These are phyloP conservation scores for Drechslerella dactyloides DNA, from an alignment of 2,329 filamentous ascomycete genomes.

Conservation along the genomic window DNA sequence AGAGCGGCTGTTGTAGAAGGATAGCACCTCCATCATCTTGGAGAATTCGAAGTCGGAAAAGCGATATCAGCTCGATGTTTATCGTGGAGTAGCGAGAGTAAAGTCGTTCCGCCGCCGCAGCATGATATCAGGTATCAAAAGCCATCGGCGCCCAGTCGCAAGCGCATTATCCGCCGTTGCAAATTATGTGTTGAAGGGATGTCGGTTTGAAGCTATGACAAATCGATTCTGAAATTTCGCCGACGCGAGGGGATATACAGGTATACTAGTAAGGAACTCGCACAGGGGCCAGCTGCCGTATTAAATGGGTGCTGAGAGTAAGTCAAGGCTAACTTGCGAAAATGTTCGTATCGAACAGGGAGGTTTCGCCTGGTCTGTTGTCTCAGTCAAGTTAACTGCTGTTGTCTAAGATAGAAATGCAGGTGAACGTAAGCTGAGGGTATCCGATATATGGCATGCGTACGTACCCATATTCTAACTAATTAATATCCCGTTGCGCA, in stretches of 20 bases:
- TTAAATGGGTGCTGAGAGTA: constrained; percentile 28
- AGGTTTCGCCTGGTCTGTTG: constrained; percentile 29
- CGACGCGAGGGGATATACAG: background rate
- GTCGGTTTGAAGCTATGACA: background rate
- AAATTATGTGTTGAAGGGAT: constrained; percentile 13
- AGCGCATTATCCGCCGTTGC: constrained; percentile 5
- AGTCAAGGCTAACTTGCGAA: constrained; percentile 1
- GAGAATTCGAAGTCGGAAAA: background rate
- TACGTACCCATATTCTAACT: background rate
- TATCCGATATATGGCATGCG: constrained; percentile 11
- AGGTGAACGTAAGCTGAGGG: constrained; percentile 33
- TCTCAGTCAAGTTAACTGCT: constrained; percentile 15
- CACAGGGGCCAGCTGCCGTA: constrained; percentile 17
- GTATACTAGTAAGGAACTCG: constrained; percentile 9
- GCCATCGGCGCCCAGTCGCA: constrained; percentile 4
- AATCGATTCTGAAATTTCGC: background rate
- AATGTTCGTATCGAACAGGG: constrained; percentile 31
- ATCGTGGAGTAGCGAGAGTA: background rate
- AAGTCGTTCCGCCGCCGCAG: background rate
- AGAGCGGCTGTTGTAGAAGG: constrained; percentile 36
- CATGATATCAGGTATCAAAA: background rate
- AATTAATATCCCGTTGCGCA: background rate
- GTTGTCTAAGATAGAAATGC: background rate
- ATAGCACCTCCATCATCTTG: constrained; percentile 45
- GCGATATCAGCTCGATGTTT: background rate